A percentile compares a stretch with the other conserved stretches of the same genome.
These are phyloP conservation scores for Yamadazyma phyllophila DNA, from an alignment of 805 yeast species.

Conservation along the genomic window DNA sequence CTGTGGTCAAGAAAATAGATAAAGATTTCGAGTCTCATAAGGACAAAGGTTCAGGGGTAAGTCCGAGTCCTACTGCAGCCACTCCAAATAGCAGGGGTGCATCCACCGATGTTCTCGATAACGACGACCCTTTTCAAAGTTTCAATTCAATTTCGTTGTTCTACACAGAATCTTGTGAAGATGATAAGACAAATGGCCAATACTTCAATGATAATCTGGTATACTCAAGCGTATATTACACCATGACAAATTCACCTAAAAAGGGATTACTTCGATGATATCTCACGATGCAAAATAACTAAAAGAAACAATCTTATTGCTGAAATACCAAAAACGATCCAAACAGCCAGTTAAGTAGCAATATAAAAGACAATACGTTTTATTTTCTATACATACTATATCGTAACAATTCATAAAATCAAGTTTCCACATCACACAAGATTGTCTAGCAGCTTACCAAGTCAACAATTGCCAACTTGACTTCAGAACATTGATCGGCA, in stretches of 20 bases:
- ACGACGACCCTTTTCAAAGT: constrained; percentile 74
- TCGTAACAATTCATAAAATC: constrained; percentile 5
- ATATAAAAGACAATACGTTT: background rate
- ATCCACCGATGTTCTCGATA: constrained; percentile 18
- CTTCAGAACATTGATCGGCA: constrained; percentile 28
- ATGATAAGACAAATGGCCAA: constrained; percentile 27
- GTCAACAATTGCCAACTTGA: constrained; percentile 41
- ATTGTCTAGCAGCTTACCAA: constrained; percentile 11
- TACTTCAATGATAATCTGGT: constrained; percentile 44
- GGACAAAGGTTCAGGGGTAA: constrained; percentile 7
- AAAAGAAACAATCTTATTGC: background rate
- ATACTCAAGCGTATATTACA: constrained; percentile 58
- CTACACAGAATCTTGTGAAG: constrained; percentile 51
- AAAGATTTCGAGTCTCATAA: constrained; percentile 18
- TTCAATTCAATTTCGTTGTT: constrained; percentile 85
- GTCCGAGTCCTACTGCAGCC: constrained; percentile 4
- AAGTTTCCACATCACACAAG: background rate
- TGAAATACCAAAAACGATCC: background rate
- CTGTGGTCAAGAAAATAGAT: constrained; percentile 17
- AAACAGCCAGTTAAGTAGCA: background rate
- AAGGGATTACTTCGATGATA: constrained; percentile 4
- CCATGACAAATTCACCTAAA: constrained; percentile 35
- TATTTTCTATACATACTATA: background rate
- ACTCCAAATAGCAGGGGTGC: background rate
- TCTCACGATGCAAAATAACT: background rate